Evolutionary conservation across 768 basidiomycete species (phyloP), one percentile per base, ranked within the genome.

Genomic region (Phylloporus arenicola): DNA sequence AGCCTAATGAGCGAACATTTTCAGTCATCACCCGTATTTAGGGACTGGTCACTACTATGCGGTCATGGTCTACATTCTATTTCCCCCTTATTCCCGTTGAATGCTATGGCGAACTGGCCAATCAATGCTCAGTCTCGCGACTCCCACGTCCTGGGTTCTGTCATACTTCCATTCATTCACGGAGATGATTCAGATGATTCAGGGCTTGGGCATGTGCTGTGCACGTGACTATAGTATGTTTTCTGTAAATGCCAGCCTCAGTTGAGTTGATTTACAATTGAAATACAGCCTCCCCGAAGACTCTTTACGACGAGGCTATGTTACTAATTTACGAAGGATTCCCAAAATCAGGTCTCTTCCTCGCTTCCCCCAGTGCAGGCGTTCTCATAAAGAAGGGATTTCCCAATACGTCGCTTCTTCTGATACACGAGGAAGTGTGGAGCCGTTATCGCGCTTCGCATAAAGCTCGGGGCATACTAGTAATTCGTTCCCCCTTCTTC

Each of bases 181-280:
- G 62, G 64, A 65, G 55, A n/a, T n/a, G n/a, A n/a, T n/a, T n/a
- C n/a, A n/a, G n/a, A 66, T 65, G 64, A 63, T 47, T 30, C 29
- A 30, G 29, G 29, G 3, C 38, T 45, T 31, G 49, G 22, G n/a
- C 45, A 50, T 48, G 55, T 22, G 24, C 27, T 6, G 1, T 30
- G 16, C 51, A 56, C 49, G 49, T 53, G 53, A 54, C 37, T n/a
- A n/a, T 3, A 48, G 1, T 11, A 10, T 20, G 20, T 22, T 6
- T 43, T 17, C 24, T 19, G 29, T 43, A 12, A 16, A 27, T 27
- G 25, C 29, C 25, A 29, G 25, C 14, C 41, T 42, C 41, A 42
- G 41, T 27, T 29, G 41, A 42, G 41, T 10, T 29, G 41, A n/a
- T 34, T 22, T 20, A 39, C 19, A 24, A 20, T 44, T 39, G 43